phyloP scores from a whole-genome alignment of 306 rosid species.

The Sicyos edulis region DNA sequence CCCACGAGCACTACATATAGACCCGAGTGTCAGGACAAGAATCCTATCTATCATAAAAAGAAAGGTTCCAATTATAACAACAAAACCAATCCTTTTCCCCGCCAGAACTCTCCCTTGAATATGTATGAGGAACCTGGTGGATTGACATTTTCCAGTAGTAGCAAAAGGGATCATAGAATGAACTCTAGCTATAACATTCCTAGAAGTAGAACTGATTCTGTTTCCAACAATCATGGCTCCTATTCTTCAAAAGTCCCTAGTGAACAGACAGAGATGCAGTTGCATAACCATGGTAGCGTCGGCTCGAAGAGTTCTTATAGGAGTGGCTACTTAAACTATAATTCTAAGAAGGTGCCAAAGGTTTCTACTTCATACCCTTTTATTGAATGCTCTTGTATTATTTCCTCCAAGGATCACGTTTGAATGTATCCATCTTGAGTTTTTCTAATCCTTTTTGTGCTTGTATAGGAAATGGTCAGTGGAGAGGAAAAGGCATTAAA shows the following conservation, averaged over 20 bases:
- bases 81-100: slow-evolving; percentile 34
- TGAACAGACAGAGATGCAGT: slow-evolving; percentile 34
- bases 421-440: neutral
- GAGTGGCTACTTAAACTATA: slow-evolving; percentile 44
- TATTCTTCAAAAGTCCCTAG: slow-evolving; percentile 40
- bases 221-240: slow-evolving; percentile 46
- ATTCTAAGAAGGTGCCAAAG: slow-evolving; percentile 36
- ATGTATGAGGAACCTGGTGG: slow-evolving; percentile 51
- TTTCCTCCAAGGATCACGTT: neutral
- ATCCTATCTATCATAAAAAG: slow-evolving; percentile 34
- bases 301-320: slow-evolving; percentile 40
- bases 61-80: slow-evolving; percentile 32
- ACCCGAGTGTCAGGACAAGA: slow-evolving; percentile 45
- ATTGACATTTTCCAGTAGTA: slow-evolving; percentile 42
- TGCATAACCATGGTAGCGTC: slow-evolving; percentile 33
- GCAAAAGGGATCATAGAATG: slow-evolving; percentile 40
- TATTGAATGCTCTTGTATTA: neutral
- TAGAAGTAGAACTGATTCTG: slow-evolving; percentile 47
- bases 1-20: slow-evolving; percentile 33
- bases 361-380: slow-evolving; percentile 30
- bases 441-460: slow-evolving; percentile 20
- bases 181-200: slow-evolving; percentile 45
- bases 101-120: slow-evolving; percentile 55
- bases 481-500: slow-evolving; percentile 44
- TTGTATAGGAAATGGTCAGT: slow-evolving; percentile 47